Base-by-base conservation (phyloP, 148 eudicot genomes). In the Pouteria glomerata region DNA sequence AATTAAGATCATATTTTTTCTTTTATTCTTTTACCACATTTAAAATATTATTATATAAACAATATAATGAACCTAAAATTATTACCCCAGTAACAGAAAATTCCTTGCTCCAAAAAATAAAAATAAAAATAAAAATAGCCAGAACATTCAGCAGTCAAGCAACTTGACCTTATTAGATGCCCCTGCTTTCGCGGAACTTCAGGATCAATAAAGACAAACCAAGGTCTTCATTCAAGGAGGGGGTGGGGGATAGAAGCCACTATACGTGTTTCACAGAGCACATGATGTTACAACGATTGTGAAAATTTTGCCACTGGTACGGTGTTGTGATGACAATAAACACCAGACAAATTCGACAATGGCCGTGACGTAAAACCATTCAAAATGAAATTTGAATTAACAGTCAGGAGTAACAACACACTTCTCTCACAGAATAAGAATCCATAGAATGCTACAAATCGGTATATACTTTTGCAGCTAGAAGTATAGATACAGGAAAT, bases 391-490 rank as follows among this genome's bases (percentile, higher is more conserved):
- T 60, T 57, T 24, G 62, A 70, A 57, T 45, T 26, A 30, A 44
- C 19, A 63, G 74, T 26, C 51, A 2, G 14, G 53, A 21, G 27
- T 59, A 60, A 66, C 45, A 45, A 48, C 78, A 55, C 63, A 15
- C 75, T 61, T 62, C 52, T 58, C 62, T 69, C 53, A 68, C 63
- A 67, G 39, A 58, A 59, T 37, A 62, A 55, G 44, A 63, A 39
- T 10, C 44, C 67, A 51, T 11, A 35, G 41, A 61, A 72, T 67
- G 68, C 42, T 39, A 73, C 66, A 77, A 61, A 77, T 37, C 57
- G 62, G 68, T 69, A 65, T 82, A 75, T 73, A 39, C 41, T 63
- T 66, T 24, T 4, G 56, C 69, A 47, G 53, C 63, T 57, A 57
- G 69, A 57, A 74, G 27, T 68, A 68, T 10, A 44, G 37, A 30